Evolutionary conservation across 257 asterid species (phyloP).

Genomic region (Sherardia arvensis): DNA sequence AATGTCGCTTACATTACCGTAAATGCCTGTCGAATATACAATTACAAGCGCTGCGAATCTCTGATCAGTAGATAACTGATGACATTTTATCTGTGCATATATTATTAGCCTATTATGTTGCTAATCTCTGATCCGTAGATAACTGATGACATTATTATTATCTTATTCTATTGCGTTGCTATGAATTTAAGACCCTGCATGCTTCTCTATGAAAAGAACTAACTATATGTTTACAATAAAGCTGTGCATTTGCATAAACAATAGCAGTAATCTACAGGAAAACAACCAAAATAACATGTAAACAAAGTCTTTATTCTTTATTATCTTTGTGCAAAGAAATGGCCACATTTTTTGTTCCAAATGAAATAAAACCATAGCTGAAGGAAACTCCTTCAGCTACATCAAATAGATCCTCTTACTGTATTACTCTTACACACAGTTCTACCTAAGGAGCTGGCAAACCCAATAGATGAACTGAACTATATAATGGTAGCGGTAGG

Average conservation of each 20-base stretch:
- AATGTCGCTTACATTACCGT: background rate
- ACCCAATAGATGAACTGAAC: background rate
- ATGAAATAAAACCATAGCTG: conserved; percentile 6
- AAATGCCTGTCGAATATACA: background rate
- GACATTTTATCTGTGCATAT: background rate
- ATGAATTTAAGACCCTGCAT: no score
- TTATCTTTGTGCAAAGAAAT: conserved; percentile 14
- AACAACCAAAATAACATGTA: background rate
- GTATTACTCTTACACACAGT: background rate
- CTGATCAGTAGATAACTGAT: background rate
- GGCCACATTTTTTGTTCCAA: conserved; percentile 2
- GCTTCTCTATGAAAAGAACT: background rate
- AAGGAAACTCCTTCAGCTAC: conserved; percentile 11
- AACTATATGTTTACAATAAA: background rate
- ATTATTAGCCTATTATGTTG: background rate
- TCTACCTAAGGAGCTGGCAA: conserved; percentile 2
- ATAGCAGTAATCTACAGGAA: background rate
- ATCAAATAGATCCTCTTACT: background rate
- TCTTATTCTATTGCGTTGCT: background rate
- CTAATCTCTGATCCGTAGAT: no score
- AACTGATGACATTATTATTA: no score
- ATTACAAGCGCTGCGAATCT: background rate
- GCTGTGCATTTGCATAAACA: background rate
- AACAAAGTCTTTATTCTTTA: conserved; percentile 8
- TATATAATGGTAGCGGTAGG: conserved; percentile 15